These are phyloP conservation scores for Panellus pusillus DNA, from an alignment of 768 basidiomycete genomes.

Conservation along the genomic window DNA sequence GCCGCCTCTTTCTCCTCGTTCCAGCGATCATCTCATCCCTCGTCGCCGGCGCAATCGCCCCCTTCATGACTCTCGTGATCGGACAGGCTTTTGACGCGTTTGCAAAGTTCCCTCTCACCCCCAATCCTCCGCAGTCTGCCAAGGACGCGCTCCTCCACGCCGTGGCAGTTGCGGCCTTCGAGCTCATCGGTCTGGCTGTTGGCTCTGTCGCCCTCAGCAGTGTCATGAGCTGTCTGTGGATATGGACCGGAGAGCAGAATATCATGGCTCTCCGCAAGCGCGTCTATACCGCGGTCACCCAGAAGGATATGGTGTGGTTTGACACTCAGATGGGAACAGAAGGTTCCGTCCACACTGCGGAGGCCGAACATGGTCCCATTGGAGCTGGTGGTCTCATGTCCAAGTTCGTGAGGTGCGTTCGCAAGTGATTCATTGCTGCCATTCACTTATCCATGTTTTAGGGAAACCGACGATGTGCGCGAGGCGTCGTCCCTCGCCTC, in stretches of 20 bases:
- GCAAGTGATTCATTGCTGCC: not conserved
- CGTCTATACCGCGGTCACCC: slow-evolving; percentile 58
- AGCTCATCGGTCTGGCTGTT: slow-evolving; percentile 53
- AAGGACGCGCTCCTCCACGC: slow-evolving; percentile 48
- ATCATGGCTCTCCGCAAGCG: slow-evolving; percentile 53
- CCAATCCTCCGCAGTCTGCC: slow-evolving; percentile 24
- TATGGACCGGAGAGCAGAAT: slow-evolving; percentile 68
- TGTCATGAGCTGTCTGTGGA: slow-evolving; percentile 65
- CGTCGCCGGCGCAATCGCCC: slow-evolving; percentile 68
- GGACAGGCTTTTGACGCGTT: slow-evolving; percentile 78
- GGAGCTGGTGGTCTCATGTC: slow-evolving; percentile 80
- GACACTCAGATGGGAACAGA: slow-evolving; percentile 64
- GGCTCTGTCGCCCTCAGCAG: slow-evolving; percentile 60
- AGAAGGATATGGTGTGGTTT: slow-evolving; percentile 72
- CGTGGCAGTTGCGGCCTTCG: slow-evolving; percentile 49
- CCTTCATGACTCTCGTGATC: slow-evolving; percentile 83
- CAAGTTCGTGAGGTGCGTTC: slow-evolving; percentile 63
- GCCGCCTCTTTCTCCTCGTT: slow-evolving; percentile 55
- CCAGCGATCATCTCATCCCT: slow-evolving; percentile 67
- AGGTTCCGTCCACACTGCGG: slow-evolving; percentile 37
- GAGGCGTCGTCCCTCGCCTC: slow-evolving; percentile 66
- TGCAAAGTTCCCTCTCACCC: slow-evolving; percentile 34
- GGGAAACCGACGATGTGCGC: slow-evolving; percentile 81
- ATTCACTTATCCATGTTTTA: slow-evolving; percentile 27
- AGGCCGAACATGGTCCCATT: slow-evolving; percentile 43